Conservation (phyloP, 768 basidiomycete species). For the Chalciporus pseudorubinellus region DNA sequence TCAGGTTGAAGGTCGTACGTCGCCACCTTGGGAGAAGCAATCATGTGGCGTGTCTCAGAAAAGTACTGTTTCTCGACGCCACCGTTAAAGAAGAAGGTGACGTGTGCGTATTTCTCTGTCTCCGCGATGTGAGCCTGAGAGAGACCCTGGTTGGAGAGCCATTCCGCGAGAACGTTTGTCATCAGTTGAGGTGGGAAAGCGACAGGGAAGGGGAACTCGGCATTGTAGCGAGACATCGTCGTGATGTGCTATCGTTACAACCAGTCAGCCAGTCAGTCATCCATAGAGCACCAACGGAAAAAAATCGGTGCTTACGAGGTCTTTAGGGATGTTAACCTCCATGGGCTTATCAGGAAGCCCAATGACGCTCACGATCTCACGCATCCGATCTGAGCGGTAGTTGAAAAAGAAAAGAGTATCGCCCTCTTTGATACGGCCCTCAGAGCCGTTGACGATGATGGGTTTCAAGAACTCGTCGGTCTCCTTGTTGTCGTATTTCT, state of each 20-base stretch:
- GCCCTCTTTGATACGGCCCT: conserved; percentile 77
- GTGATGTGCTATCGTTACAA: conserved; percentile 61
- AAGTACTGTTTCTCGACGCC: conserved; percentile 92
- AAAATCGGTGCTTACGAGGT: conserved; percentile 53
- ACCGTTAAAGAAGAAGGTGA: conserved; percentile 98
- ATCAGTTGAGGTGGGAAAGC: conserved; percentile 94
- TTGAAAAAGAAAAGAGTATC: conserved; percentile 97
- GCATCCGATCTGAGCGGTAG: conserved; percentile 95
- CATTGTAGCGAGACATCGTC: conserved; percentile 93
- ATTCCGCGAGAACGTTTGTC: conserved; percentile 94
- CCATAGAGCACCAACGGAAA: not conserved
- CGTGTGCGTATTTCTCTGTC: conserved; percentile 97
- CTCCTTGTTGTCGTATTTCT: conserved; percentile 77
- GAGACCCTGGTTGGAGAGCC: conserved; percentile 73
- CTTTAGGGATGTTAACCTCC: conserved; percentile 76
- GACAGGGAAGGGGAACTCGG: conserved; percentile 83
- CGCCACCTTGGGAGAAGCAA: conserved; percentile 89
- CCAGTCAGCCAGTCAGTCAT: not conserved
- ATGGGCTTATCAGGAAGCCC: conserved; percentile 82
- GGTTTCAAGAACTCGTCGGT: conserved; percentile 98
- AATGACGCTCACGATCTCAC: conserved; percentile 81
- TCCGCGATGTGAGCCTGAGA: conserved; percentile 94
- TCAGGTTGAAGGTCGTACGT: conserved; percentile 91
- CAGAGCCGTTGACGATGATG: conserved; percentile 79
- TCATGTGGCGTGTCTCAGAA: conserved; percentile 80